Percentiles rank a stretch among this genome's conserved stretches.
Conservation (phyloP, 108 stramenopile genomes). For the Schizochytrium sp. region DNA sequence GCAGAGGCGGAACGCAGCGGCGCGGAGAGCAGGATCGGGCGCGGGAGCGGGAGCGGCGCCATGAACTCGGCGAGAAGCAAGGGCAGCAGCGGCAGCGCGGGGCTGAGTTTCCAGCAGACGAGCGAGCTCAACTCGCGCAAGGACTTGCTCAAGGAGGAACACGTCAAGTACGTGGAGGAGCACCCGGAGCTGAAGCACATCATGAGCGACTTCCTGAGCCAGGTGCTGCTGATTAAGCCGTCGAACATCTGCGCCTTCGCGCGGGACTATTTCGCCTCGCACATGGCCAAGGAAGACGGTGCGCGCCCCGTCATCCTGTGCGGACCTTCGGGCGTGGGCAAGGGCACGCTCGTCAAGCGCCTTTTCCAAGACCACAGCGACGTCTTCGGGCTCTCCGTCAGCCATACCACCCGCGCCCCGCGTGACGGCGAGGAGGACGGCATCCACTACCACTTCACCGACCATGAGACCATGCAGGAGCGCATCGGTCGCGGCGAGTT, state of each 20-base stretch:
- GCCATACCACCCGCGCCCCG: constrained; percentile 79
- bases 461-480: constrained; percentile 65
- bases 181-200: constrained; percentile 12
- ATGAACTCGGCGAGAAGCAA: background rate
- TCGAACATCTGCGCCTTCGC: background rate
- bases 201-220: background rate
- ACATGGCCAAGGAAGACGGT: background rate
- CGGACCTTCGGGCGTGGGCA: constrained; percentile 55
- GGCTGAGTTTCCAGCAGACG: background rate
- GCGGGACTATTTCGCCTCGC: background rate
- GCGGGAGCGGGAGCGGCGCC: background rate
- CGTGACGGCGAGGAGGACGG: constrained; percentile 69
- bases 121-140: constrained; percentile 5
- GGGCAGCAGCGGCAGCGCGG: background rate
- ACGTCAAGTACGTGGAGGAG: constrained; percentile 4
- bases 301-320: constrained; percentile 36
- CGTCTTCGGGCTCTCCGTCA: constrained; percentile 58
- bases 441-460: constrained; percentile 74
- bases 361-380: constrained; percentile 29
- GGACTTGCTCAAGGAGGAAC: background rate
- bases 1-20: no score
- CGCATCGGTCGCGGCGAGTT: constrained; percentile 60
- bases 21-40: no score
- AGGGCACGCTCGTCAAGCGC: constrained; percentile 46
- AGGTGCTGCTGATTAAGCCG: background rate